Evolutionary conservation across 1,284 basidiomycete genomes (phyloP), one percentile per base, ranked within the genome.

Genomic region (Ceratobasidium sp.): DNA sequence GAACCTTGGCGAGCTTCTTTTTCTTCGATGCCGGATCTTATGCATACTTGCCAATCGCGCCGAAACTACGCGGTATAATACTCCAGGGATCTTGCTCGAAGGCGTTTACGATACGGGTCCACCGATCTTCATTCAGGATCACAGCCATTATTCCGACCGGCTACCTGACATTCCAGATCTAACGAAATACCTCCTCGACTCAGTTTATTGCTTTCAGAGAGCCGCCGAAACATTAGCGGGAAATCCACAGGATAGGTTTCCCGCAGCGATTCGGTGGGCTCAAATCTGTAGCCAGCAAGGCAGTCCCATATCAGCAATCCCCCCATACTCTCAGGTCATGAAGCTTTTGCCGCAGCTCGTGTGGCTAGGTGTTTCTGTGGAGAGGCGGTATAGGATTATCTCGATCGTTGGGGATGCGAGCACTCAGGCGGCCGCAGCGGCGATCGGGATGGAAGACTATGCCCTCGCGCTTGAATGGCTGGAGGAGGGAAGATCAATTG

Each of bases 401-500:
- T n/a, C 24, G 6, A 8, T 36, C 19, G n/a, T 33, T 7, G 47
- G 27, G 27, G 45, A 64, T 27, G 9, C 44, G 5, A 45, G n/a
- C 19, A 19, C 22, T 3, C 45, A 74, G 15, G 72, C 72, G 11
- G 59, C 62, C 2, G 31, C 72, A 33, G 24, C 22, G 5, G 69
- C 69, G 3, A 73, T 73, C 64, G n/a, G 47, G 11, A 19, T 11
- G 6, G 17, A 15, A 9, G 5, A 33, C 17, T 19, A 51, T 22
- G 59, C n/a, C 2, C 15, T 45, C 15, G 72, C 72, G 36, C 22
- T 65, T 5, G 60, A 64, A 41, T 51, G 64, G 27, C 36, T 64
- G 4, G 72, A 74, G 44, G 59, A 19, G 27, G 63, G 72, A 1
- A 14, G 72, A 14, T 47, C 62, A 8, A 24, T 74, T 22, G 15